Evolutionary conservation across 768 basidiomycete species (phyloP).

Genomic region (Lentinula raphanica): DNA sequence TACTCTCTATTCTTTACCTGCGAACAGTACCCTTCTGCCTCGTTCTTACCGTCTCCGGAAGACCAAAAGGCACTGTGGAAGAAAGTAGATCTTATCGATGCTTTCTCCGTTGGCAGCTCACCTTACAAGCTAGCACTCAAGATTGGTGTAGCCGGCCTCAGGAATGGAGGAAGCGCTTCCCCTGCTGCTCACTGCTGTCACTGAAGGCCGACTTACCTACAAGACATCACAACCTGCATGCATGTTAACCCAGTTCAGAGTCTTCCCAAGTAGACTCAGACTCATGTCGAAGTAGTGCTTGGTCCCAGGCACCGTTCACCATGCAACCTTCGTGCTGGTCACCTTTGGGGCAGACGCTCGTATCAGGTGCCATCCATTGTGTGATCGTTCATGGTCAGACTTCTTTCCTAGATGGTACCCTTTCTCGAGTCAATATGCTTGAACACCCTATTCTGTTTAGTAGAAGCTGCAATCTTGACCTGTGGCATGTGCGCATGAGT

Average conservation of each 20-base stretch:
- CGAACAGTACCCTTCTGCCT: conserved; percentile 64
- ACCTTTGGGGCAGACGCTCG: conserved; percentile 57
- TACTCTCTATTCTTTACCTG: conserved; percentile 88
- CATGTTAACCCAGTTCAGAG: conserved; percentile 90
- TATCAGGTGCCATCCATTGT: conserved; percentile 79
- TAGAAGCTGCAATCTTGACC: too few relatives aligned
- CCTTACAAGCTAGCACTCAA: conserved; percentile 73
- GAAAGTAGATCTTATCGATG: conserved; percentile 78
- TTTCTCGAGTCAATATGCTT: conserved; percentile 54
- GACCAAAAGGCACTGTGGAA: conserved; percentile 86
- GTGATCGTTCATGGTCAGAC: conserved; percentile 90
- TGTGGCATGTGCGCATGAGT: too few relatives aligned
- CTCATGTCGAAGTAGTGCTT: conserved; percentile 89
- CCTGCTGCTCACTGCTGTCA: conserved; percentile 81
- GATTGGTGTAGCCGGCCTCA: conserved; percentile 62
- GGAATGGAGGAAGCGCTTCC: conserved; percentile 88
- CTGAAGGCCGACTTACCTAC: conserved; percentile 70
- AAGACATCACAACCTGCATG: conserved; percentile 76
- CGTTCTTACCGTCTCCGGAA: conserved; percentile 61
- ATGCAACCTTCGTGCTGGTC: conserved; percentile 66
- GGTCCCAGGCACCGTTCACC: conserved; percentile 57
- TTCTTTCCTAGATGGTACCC: conserved; percentile 78
- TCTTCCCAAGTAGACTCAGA: conserved; percentile 78
- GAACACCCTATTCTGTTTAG: too few relatives aligned
- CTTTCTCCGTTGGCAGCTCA: conserved; percentile 82